Base-by-base conservation (phyloP, 805 yeast species). In the Maudiozyma saulgeensis region DNA sequence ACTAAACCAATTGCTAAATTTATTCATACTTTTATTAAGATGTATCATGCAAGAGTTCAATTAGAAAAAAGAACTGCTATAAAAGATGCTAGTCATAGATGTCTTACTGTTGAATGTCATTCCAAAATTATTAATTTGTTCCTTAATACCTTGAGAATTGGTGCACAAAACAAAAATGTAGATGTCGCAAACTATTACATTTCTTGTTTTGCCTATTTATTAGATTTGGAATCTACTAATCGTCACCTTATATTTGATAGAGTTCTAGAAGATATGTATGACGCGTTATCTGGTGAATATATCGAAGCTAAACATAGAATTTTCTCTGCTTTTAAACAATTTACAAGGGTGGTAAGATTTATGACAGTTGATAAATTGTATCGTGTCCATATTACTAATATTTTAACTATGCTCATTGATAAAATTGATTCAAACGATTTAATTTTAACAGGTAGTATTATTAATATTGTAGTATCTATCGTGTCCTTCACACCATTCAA, bases 381-480 rank as follows among this genome's bases (percentile, higher is more conserved):
- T 60, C 71, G 96, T 42, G 80, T 87, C 12, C 99, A 93, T 59
- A 69, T 88, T 12, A 79, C 95, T 0, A 78, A 95, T 48, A 70
- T 93, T 15, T 62, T 90, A 39, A 77, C 81, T 26, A 73, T 87
- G 64, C 69, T 82, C 2, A 63, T 89, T 7, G 86, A 89, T 0
- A 96, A 93, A 31, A 80, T 93, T 28, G 98, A 93, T 62, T 78
- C 90, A 0, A 93, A 90, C 62, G 99, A 93, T 64, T 73, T 88
- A 45, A 74, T 72, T 13, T 79, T 90, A 60, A 82, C 96, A 0
- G 72, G 81, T 15, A 75, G 79, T 46, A 77, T 95, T 0, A 67
- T 90, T 40, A 77, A 81, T 50, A 75, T 85, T 18, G 75, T 93
- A 49, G 83, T 87, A 11, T 73, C 87, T 0, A 77, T 83, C 23